Conservation (phyloP, 805 yeast genomes). For the Lipomyces oligophaga region DNA sequence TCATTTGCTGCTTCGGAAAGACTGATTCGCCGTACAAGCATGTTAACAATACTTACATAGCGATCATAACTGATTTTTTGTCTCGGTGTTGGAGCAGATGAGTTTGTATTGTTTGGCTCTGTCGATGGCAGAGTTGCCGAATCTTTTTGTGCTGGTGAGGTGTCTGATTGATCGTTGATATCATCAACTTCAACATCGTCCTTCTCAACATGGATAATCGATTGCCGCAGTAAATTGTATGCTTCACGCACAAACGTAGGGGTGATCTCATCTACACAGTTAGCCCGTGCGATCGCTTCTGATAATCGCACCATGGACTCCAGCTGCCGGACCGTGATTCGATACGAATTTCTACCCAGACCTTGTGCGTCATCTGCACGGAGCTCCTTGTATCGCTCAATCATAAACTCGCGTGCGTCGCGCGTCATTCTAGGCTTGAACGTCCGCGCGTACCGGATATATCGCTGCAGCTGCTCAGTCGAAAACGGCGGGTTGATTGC, state of each 20-base stretch:
- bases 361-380: constrained; percentile 91
- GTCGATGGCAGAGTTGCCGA: background rate
- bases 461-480: constrained; percentile 82
- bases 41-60: constrained; percentile 77
- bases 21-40: constrained; percentile 64
- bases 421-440: constrained; percentile 85
- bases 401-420: constrained; percentile 73
- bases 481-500: constrained; percentile 87
- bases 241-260: constrained; percentile 91
- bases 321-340: constrained; percentile 95
- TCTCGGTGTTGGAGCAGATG: constrained; percentile 34
- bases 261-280: constrained; percentile 83
- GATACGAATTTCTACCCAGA: constrained; percentile 69
- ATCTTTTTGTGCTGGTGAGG: constrained; percentile 1
- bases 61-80: constrained; percentile 75
- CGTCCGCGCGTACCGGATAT: constrained; percentile 86
- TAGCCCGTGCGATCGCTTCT: constrained; percentile 96
- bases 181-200: constrained; percentile 87
- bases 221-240: constrained; percentile 79
- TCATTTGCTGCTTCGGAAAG: constrained; percentile 50
- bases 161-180: constrained; percentile 41
- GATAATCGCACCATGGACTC: constrained; percentile 74
- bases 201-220: constrained; percentile 88
- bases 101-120: constrained; percentile 18
- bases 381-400: constrained; percentile 75